These are phyloP conservation scores for Xerocomus potaroensis DNA, from an alignment of 768 basidiomycete species.

Conservation along the genomic window DNA sequence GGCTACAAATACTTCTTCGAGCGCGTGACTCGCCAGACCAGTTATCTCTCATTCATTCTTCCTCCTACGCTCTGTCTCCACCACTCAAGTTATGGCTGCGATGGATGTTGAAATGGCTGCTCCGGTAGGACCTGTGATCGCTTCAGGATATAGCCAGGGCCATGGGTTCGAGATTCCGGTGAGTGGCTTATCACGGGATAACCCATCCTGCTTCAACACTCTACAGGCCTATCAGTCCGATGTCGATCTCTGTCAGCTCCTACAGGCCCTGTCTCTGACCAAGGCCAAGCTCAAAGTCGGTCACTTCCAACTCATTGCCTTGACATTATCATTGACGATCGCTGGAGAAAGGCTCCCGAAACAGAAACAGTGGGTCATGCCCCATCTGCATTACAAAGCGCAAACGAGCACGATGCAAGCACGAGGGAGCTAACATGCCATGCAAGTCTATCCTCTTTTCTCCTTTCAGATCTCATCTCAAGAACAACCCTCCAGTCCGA, in stretches of 20 bases:
- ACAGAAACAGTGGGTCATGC: constrained; percentile 15
- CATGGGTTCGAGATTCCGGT: constrained; percentile 21
- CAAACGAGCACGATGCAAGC: constrained; percentile 38
- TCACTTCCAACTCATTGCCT: background rate
- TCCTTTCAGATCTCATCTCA: background rate
- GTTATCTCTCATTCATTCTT: constrained; percentile 12
- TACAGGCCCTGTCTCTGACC: constrained; percentile 48
- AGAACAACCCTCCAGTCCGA: constrained; percentile 35
- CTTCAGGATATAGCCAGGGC: constrained; percentile 16
- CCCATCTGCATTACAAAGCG: constrained; percentile 30
- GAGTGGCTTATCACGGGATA: constrained; percentile 2
- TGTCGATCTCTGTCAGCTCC: constrained; percentile 49
- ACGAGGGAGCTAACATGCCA: constrained; percentile 45
- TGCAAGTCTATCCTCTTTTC: constrained; percentile 25
- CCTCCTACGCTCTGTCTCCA: background rate
- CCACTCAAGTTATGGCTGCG: constrained; percentile 10
- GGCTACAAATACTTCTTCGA: constrained; percentile 23
- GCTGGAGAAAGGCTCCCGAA: constrained; percentile 33
- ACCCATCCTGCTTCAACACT: background rate
- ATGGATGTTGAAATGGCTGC: constrained; percentile 35
- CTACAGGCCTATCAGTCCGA: constrained; percentile 28
- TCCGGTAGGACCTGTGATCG: constrained; percentile 27
- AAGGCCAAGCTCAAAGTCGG: constrained; percentile 33
- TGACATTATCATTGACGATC: constrained; percentile 14
- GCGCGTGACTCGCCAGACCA: constrained; percentile 6